Conservation (phyloP, 202 grass and related monocot genomes). For the Dendrocalamus latiflorus region DNA sequence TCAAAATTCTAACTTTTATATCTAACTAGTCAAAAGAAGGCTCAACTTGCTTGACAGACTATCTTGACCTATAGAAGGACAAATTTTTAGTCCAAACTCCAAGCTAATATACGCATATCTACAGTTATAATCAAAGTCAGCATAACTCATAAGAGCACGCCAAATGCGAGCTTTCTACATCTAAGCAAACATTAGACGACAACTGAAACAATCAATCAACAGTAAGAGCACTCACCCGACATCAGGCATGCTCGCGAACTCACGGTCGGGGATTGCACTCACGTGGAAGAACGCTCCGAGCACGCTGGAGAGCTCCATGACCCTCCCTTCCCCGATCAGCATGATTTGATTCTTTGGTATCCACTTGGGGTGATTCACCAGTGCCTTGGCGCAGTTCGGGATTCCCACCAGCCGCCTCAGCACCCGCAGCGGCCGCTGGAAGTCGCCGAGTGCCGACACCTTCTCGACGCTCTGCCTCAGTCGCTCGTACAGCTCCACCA, state of each 20-base stretch:
- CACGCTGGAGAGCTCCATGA: constrained; percentile 77
- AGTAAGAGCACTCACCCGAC: constrained; percentile 62
- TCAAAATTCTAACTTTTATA: not conserved
- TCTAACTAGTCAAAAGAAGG: not conserved
- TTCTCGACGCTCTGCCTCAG: constrained; percentile 59
- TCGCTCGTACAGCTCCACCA: constrained; percentile 61
- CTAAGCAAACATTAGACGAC: not conserved
- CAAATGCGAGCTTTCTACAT: not conserved
- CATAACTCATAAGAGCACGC: not conserved
- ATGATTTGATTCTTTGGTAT: constrained; percentile 62
- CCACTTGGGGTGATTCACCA: constrained; percentile 88
- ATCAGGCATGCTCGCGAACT: constrained; percentile 73
- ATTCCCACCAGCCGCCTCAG: constrained; percentile 52
- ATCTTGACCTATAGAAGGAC: not conserved
- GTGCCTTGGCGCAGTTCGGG: constrained; percentile 67
- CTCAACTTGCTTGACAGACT: not conserved
- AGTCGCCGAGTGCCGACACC: constrained; percentile 70
- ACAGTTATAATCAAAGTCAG: not conserved
- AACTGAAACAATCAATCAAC: not conserved
- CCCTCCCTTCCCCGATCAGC: constrained; percentile 77
- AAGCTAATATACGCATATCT: not conserved
- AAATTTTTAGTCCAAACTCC: not conserved
- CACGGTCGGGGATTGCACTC: constrained; percentile 66
- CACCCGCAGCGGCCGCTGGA: constrained; percentile 77
- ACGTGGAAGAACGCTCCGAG: constrained; percentile 85